These are phyloP conservation scores for Ustilago tritici DNA, from an alignment of 1,284 basidiomycete genomes.

Conservation along the genomic window DNA sequence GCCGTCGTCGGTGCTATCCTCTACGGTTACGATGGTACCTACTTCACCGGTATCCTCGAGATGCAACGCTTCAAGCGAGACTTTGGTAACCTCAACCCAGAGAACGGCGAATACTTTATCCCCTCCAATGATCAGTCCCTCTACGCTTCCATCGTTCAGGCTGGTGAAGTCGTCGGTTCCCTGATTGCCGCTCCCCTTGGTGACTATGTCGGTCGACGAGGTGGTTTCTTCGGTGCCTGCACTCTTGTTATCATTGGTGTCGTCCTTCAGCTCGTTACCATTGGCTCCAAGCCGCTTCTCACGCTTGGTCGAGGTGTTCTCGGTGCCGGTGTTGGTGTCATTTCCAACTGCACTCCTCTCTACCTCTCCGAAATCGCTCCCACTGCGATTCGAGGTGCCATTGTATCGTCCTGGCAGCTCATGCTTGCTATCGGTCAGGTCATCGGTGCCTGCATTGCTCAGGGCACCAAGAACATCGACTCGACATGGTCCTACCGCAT, in stretches of 20 bases:
- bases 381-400: slow-evolving; percentile 71
- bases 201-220: slow-evolving; percentile 70
- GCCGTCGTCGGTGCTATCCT: slow-evolving; percentile 67
- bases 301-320: slow-evolving; percentile 71
- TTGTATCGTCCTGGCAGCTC: slow-evolving; percentile 71
- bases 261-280: slow-evolving; percentile 70
- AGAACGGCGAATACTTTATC: slow-evolving; percentile 49
- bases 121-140: slow-evolving; percentile 61
- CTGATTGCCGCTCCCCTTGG: slow-evolving; percentile 71
- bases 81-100: slow-evolving; percentile 59
- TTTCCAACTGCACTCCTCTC: slow-evolving; percentile 69
- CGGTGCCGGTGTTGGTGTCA: slow-evolving; percentile 71
- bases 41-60: slow-evolving; percentile 68
- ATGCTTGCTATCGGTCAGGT: slow-evolving; percentile 72
- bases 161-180: slow-evolving; percentile 71
- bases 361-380: slow-evolving; percentile 72
- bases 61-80: slow-evolving; percentile 63
- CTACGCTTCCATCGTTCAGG: slow-evolving; percentile 71
- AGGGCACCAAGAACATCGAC: slow-evolving; percentile 64
- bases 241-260: slow-evolving; percentile 69
- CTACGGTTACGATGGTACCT: slow-evolving; percentile 70
- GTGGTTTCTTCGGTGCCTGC: slow-evolving; percentile 69
- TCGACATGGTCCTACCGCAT: slow-evolving; percentile 66
- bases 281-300: slow-evolving; percentile 68
- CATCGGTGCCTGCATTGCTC: slow-evolving; percentile 71